phyloP scores from a whole-genome alignment of 441 rosid species.

The Jatropha podagrica region DNA sequence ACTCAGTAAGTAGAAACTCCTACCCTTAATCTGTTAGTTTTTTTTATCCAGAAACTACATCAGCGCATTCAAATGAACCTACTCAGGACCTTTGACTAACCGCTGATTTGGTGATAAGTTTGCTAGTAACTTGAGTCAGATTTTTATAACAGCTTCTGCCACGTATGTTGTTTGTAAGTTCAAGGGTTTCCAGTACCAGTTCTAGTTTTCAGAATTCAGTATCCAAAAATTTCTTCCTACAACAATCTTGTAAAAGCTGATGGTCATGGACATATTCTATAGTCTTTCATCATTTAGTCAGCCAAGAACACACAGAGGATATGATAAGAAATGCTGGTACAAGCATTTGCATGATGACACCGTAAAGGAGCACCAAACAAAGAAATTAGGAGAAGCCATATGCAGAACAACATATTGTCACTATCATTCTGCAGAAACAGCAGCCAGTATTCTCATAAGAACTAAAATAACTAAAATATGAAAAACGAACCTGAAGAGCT shows the following conservation, averaged over 20 bases:
- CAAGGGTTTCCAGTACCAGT: neutral
- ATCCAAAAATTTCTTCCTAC: neutral
- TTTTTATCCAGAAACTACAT: neutral
- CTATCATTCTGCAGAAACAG: neutral
- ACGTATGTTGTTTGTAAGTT: neutral
- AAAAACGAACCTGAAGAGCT: constrained; percentile 73
- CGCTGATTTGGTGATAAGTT: neutral
- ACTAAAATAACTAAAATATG: neutral
- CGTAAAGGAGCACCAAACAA: neutral
- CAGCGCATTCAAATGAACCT: neutral
- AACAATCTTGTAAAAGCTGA: neutral
- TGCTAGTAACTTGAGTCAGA: neutral
- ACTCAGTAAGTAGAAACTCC: neutral
- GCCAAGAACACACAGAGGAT: neutral
- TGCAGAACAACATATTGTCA: neutral
- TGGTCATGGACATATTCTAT: neutral
- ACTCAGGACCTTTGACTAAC: neutral
- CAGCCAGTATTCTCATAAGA: neutral
- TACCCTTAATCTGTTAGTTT: neutral
- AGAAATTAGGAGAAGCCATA: neutral
- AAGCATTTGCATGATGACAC: neutral
- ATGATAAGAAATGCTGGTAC: neutral
- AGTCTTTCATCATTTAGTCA: constrained; percentile 1
- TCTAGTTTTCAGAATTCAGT: neutral
- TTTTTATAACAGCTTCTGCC: constrained; percentile 5